Evolutionary conservation across 1,284 basidiomycete species (phyloP), one percentile per base, ranked within the genome.

Genomic region (Filobasidium uniguttulatum): DNA sequence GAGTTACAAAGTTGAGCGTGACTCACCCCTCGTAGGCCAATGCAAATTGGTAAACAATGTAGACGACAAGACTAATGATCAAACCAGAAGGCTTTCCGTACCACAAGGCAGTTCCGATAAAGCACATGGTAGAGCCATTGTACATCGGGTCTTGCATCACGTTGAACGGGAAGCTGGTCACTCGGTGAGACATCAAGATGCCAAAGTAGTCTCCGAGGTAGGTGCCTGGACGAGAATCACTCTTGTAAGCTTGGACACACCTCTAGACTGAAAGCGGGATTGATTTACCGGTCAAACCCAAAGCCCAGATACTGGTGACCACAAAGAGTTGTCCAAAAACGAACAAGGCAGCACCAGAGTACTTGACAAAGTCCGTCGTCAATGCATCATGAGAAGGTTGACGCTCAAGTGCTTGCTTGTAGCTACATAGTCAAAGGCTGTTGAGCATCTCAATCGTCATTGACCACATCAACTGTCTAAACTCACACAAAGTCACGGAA

Each of bases 181-280:
- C 70, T 56, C 73, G 69, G 58, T 83, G 75, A 63, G 89, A 81
- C 89, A 96, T 94, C 49, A 97, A 73, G 60, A 97, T 97, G n/a
- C 93, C 93, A 69, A 96, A 98, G 72, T 97, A 97, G 71, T 97
- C 93, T 5, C 93, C 90, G 40, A 96, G 77, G 73, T 89, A 91
- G 1, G 87, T 91, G 38, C 70, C 69, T 67, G 50, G 1, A 41
- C 23, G 20, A 9, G 3, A 20, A 14, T 10, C 10, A 38, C 10
- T 38, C 36, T 20, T 9, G 19, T 38, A 14, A 33, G 31, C 31
- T 9, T n/a, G n/a, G 31, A n/a, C n/a, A n/a, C 10, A 33, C 31
- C 31, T n/a, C 10, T 33, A 33, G 29, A 20, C 17, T 31, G 19
- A 30, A 8, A 12, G 8, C 14, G 56, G 47, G 31, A 9, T 33